A percentile compares a stretch with the other conserved stretches of the same genome.
These are phyloP conservation scores for Aspergillus pseudoviridinutans DNA, from an alignment of 2,329 filamentous ascomycete species.

Conservation along the genomic window DNA sequence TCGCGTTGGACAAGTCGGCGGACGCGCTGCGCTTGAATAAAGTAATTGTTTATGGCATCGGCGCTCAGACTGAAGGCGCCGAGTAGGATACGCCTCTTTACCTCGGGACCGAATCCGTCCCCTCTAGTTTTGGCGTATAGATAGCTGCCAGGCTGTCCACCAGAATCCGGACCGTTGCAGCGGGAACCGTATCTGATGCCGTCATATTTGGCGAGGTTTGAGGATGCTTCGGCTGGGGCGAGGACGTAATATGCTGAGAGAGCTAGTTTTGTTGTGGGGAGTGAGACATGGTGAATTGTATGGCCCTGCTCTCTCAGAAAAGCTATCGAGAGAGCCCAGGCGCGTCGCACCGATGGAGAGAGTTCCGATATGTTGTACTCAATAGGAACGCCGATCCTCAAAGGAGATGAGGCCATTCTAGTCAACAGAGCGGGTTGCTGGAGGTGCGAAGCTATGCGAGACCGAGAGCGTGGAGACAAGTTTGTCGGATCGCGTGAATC, in stretches of 20 bases:
- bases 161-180: conserved; percentile 46
- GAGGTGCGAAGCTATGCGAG: conserved; percentile 46
- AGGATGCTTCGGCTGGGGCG: conserved; percentile 90
- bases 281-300: conserved; percentile 67
- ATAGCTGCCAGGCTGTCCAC: conserved; percentile 48
- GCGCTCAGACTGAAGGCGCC: conserved; percentile 89
- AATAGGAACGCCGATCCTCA: conserved; percentile 56
- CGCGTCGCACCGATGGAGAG: conserved; percentile 60
- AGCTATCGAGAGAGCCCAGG: conserved; percentile 64
- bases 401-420: conserved; percentile 22
- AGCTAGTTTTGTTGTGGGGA: conserved; percentile 80
- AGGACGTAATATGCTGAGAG: conserved; percentile 94
- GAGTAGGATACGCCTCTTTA: conserved; percentile 79
- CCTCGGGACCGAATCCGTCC: conserved; percentile 74
- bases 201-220: conserved; percentile 95
- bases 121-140: conserved; percentile 75
- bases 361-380: conserved; percentile 91
- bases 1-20: conserved; percentile 79
- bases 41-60: conserved; percentile 91
- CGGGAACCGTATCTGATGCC: conserved; percentile 84
- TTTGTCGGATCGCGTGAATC: conserved; percentile 75
- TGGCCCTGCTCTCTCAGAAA: conserved; percentile 63
- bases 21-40: conserved; percentile 86
- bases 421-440: conserved; percentile 17
- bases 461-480: conserved; percentile 55